Percentiles rank a stretch among this genome's conserved stretches.
These are phyloP conservation scores for Trichophyton benhamiae DNA, from an alignment of 2,329 filamentous ascomycete genomes.

Conservation along the genomic window DNA sequence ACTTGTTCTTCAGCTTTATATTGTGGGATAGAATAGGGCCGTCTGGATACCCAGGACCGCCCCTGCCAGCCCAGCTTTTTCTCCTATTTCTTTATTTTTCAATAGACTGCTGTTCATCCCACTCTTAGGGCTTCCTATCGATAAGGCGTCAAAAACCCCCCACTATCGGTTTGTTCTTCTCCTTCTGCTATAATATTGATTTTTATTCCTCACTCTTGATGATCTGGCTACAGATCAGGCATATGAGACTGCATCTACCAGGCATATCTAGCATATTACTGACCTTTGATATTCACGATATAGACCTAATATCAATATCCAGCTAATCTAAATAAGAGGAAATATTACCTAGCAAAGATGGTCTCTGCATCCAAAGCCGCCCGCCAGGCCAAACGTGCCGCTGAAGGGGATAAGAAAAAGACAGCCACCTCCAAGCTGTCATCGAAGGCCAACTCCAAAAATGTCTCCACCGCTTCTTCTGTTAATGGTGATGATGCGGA, in stretches of 20 bases:
- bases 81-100: background rate
- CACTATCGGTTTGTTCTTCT: conserved; percentile 10
- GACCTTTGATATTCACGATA: background rate
- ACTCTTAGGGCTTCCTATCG: conserved; percentile 25
- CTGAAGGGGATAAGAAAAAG: conserved; percentile 64
- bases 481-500: conserved; percentile 64
- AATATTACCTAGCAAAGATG: conserved; percentile 34
- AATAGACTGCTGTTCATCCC: conserved; percentile 7
- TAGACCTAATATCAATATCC: background rate
- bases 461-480: conserved; percentile 50
- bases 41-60: background rate
- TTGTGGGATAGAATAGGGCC: background rate
- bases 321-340: background rate
- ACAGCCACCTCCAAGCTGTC: conserved; percentile 58
- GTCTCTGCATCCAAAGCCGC: conserved; percentile 58
- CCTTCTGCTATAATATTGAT: background rate
- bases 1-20: background rate
- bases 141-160: conserved; percentile 26
- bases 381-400: conserved; percentile 53
- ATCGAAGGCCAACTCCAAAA: conserved; percentile 55
- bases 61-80: background rate
- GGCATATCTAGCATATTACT: background rate
- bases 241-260: too few species aligned
- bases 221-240: background rate
- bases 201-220: conserved; percentile 20